phyloP scores from a whole-genome alignment of 2,329 filamentous ascomycete species.

The Claviceps lovelessii region DNA sequence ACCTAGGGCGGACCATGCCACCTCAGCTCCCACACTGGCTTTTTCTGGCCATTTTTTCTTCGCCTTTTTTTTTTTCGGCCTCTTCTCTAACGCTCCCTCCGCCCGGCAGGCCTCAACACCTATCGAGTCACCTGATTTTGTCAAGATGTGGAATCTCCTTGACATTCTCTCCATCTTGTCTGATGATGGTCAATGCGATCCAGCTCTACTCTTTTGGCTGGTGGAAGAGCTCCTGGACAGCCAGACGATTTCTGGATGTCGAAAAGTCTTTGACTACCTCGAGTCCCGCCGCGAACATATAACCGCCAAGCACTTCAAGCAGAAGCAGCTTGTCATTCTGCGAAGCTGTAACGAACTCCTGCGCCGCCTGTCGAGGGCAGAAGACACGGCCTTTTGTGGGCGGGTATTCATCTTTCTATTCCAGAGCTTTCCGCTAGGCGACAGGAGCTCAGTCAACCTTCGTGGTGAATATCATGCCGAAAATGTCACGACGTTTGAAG shows the following conservation, averaged over 20 bases:
- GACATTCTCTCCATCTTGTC: slow-evolving; percentile 83
- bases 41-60: neutral
- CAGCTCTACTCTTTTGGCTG: slow-evolving; percentile 73
- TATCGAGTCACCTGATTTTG: slow-evolving; percentile 66
- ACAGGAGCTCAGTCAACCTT: slow-evolving; percentile 94
- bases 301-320: slow-evolving; percentile 63
- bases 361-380: slow-evolving; percentile 82
- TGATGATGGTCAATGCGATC: slow-evolving; percentile 64
- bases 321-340: slow-evolving; percentile 80
- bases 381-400: slow-evolving; percentile 94
- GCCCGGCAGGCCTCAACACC: slow-evolving; percentile 49
- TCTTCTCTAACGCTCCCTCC: neutral
- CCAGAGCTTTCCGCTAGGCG: slow-evolving; percentile 89
- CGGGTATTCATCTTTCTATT: slow-evolving; percentile 98
- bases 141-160: slow-evolving; percentile 81
- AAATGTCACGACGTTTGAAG: slow-evolving; percentile 74
- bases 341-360: slow-evolving; percentile 89
- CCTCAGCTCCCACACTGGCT: neutral
- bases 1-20: neutral
- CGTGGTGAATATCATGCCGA: slow-evolving; percentile 92
- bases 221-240: slow-evolving; percentile 92
- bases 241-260: slow-evolving; percentile 84
- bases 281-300: slow-evolving; percentile 86
- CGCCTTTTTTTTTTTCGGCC: no score
- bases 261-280: slow-evolving; percentile 83